Percentiles rank a stretch among this genome's conserved stretches.
These are phyloP conservation scores for Raphanus raphanistrum DNA, from an alignment of 345 rosid genomes.

Conservation along the genomic window DNA sequence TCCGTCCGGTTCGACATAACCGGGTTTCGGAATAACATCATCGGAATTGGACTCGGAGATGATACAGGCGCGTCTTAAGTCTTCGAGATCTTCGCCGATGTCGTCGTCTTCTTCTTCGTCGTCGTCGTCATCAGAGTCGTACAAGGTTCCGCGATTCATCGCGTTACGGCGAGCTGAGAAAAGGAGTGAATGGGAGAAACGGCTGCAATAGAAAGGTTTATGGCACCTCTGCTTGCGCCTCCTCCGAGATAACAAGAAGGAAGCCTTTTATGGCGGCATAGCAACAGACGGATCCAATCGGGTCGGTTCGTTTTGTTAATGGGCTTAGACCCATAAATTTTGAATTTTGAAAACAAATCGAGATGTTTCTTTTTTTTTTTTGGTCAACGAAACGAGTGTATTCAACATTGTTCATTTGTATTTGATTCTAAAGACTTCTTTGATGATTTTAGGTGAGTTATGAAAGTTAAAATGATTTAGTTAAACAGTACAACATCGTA, in stretches of 20 bases:
- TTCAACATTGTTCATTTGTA: not conserved
- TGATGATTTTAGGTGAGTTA: not conserved
- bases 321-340: not conserved
- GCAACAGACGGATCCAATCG: not conserved
- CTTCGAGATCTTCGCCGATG: slow-evolving; percentile 76
- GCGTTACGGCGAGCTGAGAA: not conserved
- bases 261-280: slow-evolving; percentile 20
- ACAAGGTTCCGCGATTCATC: slow-evolving; percentile 41
- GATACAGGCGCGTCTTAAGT: slow-evolving; percentile 68
- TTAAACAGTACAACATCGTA: not conserved
- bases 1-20: not conserved
- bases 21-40: slow-evolving; percentile 10
- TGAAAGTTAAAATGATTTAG: not conserved
- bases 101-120: slow-evolving; percentile 47
- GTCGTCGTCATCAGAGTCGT: slow-evolving; percentile 42
- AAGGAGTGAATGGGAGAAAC: not conserved
- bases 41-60: slow-evolving; percentile 51
- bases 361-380: not conserved
- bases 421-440: no score
- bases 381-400: no score
- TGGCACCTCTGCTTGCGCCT: not conserved
- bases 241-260: not conserved
- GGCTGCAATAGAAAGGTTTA: slow-evolving; percentile 19
- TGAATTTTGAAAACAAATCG: not conserved
- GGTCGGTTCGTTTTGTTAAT: not conserved